Evolutionary conservation across 257 asterid species (phyloP), one percentile per base, ranked within the genome.

Genomic region (Catharanthus roseus): DNA sequence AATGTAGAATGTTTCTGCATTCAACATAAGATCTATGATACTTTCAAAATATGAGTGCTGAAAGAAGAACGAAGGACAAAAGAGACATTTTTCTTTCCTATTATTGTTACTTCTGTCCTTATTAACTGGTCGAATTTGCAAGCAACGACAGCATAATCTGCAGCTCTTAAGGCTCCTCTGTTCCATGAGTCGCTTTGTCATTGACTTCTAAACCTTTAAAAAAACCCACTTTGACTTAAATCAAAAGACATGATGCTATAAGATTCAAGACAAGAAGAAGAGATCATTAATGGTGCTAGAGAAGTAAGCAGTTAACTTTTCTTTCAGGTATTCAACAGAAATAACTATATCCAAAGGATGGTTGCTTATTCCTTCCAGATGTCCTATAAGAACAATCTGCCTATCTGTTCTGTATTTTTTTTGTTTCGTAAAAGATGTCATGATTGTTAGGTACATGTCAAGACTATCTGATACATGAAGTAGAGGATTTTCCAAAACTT

Each of bases 311-410:
- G 23, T 64, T 53, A 24, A 39, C n/a, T 33, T 28, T 65, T 26
- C 60, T 15, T 12, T 51, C 53, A 47, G 45, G 18, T 62, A 53
- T 39, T 64, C 44, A 19, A 10, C 10, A 21, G 28, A 5, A 24
- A 26, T 73, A 33, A 68, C 24, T 50, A 38, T 12, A 34, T 38
- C 7, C 10, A 18, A 34, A 34, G 21, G 29, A 63, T 36, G 54
- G 21, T 65, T 41, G 56, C 49, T 65, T 28, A 51, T 41, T 38
- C 51, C n/a, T 12, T 26, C 53, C 24, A 63, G 57, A 53, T 73
- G 28, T 64, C 65, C 36, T 34, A 6, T 67, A 31, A 56, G 47
- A 33, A 42, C 10, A 50, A 44, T 8, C 10, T 65, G 44, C 6
- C 58, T 65, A 60, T 34, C 31, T 26, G 24, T 55, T 31, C 39